A percentile compares a stretch with the other conserved stretches of the same genome.
These are phyloP conservation scores for Phlyctochytrium arcticum DNA, from an alignment of 192 early-diverging fungal species.

Conservation along the genomic window DNA sequence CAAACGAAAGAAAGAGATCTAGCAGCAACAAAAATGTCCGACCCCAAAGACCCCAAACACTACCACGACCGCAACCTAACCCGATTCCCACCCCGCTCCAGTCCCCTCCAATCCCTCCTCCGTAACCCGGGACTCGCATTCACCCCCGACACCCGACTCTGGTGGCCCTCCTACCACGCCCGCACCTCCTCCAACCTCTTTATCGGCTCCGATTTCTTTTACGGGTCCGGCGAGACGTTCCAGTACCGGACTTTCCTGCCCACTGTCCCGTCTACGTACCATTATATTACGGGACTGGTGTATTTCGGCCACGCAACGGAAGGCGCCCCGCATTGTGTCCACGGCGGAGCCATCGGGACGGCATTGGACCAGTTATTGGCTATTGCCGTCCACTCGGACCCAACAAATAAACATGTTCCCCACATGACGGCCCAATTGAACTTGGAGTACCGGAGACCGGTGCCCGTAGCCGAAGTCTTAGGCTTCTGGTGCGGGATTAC, in stretches of 20 bases:
- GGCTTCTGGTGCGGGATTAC: background rate
- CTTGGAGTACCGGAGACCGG: background rate
- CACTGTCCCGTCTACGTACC: background rate
- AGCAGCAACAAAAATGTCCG: too few relatives aligned
- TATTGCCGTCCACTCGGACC: background rate
- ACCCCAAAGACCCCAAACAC: too few relatives aligned
- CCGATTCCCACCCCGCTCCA: background rate
- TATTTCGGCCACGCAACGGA: slow-evolving; percentile 1
- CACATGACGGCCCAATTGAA: slow-evolving; percentile 18
- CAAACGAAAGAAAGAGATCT: too few relatives aligned
- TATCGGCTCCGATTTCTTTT: slow-evolving; percentile 5
- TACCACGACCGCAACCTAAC: slow-evolving; percentile 7
- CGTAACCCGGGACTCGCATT: background rate
- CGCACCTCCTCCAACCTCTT: background rate
- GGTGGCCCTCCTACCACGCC: slow-evolving; percentile 9
- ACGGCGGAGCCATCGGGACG: slow-evolving; percentile 6
- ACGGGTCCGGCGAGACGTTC: slow-evolving; percentile 4
- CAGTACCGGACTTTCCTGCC: background rate
- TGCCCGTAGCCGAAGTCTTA: background rate
- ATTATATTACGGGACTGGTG: background rate
- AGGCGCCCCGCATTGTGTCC: slow-evolving; percentile 4
- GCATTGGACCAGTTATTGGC: slow-evolving; percentile 13
- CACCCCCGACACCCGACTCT: slow-evolving; percentile 8
- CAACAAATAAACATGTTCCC: background rate
- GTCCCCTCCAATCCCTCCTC: background rate